Percentiles rank a stretch among this genome's conserved stretches.
phyloP scores from a whole-genome alignment of 345 rosid genomes.

The Populus nigra region DNA sequence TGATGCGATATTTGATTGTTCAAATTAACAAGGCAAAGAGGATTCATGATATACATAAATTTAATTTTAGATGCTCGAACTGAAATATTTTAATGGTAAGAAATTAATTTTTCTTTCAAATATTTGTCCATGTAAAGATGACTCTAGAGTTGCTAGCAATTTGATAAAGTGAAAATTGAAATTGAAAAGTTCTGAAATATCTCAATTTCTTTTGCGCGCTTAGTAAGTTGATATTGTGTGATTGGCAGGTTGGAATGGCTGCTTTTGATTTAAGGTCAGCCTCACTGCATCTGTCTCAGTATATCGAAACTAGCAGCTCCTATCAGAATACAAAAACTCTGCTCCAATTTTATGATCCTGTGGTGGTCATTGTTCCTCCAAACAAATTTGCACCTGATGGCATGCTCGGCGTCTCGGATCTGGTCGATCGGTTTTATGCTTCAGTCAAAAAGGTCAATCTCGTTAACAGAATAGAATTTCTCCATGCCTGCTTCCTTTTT shows the following conservation, averaged over 20 bases:
- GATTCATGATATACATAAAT: not conserved
- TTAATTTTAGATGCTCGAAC: not conserved
- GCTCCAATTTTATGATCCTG: conserved; percentile 79
- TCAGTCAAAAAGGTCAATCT: conserved; percentile 69
- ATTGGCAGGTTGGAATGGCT: conserved; percentile 82
- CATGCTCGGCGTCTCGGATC: conserved; percentile 86
- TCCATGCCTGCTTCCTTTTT: not conserved
- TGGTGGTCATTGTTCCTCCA: conserved; percentile 78
- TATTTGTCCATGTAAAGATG: not conserved
- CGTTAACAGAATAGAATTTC: not conserved
- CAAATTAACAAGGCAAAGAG: not conserved
- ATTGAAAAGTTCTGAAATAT: not conserved
- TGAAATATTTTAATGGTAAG: not conserved
- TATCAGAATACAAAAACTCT: conserved; percentile 87
- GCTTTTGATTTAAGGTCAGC: conserved; percentile 93
- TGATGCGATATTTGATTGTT: not conserved
- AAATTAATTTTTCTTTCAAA: not conserved
- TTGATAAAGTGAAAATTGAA: not conserved
- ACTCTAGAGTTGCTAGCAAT: not conserved
- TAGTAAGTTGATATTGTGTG: not conserved
- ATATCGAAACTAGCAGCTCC: conserved; percentile 91
- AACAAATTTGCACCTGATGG: conserved; percentile 80
- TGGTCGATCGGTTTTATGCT: conserved; percentile 63
- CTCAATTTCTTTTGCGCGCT: not conserved
- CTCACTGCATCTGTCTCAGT: conserved; percentile 87